Conservation (phyloP, 805 yeast species). For the Metschnikowia borealis region DNA sequence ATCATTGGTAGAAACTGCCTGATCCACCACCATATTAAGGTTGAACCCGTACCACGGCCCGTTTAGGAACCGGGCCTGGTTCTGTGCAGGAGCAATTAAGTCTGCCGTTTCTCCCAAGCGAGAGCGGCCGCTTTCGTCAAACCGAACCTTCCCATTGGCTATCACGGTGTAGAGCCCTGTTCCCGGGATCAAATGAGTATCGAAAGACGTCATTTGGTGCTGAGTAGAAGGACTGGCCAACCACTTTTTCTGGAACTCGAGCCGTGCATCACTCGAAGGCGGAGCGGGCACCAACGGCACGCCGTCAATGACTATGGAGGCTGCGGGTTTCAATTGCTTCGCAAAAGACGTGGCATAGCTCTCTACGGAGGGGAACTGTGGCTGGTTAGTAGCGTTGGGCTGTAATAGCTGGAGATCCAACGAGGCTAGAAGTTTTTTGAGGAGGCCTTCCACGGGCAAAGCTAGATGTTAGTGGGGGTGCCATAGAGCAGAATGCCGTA, state of each 20-base stretch:
- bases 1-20: conserved; percentile 30
- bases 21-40: conserved; percentile 58
- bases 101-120: conserved; percentile 64
- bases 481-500: neutral
- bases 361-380: conserved; percentile 30
- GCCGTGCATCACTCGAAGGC: conserved; percentile 29
- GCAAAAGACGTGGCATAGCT: conserved; percentile 43
- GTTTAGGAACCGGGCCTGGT: conserved; percentile 48
- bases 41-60: conserved; percentile 70
- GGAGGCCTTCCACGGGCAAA: conserved; percentile 37
- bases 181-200: conserved; percentile 66
- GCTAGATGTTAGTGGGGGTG: conserved; percentile 20
- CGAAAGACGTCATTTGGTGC: conserved; percentile 61
- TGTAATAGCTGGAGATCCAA: conserved; percentile 34
- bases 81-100: conserved; percentile 24
- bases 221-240: conserved; percentile 52
- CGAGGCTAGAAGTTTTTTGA: conserved; percentile 31
- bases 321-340: conserved; percentile 47
- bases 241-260: conserved; percentile 58
- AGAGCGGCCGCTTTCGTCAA: conserved; percentile 72
- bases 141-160: conserved; percentile 58
- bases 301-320: conserved; percentile 58
- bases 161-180: conserved; percentile 51
- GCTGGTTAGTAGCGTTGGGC: conserved; percentile 13
- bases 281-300: conserved; percentile 42